phyloP scores from a whole-genome alignment of 2,329 filamentous ascomycete species.

The Endocalyx cinctus region DNA sequence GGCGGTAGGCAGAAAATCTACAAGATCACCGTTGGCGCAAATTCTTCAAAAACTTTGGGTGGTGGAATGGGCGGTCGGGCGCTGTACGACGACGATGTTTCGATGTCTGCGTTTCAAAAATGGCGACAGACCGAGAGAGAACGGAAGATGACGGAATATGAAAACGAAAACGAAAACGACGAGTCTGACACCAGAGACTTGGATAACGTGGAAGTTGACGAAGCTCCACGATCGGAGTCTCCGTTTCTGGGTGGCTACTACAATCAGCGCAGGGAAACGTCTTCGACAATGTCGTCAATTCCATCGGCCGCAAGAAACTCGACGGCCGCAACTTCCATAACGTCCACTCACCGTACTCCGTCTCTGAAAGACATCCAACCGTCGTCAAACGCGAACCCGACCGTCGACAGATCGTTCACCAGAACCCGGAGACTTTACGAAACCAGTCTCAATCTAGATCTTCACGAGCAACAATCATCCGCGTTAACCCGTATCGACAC shows the following conservation, averaged over 20 bases:
- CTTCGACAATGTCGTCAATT: slow-evolving; percentile 72
- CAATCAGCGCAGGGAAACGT: slow-evolving; percentile 76
- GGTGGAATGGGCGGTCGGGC: slow-evolving; percentile 60
- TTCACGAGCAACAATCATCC: slow-evolving; percentile 75
- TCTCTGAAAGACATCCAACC: slow-evolving; percentile 49
- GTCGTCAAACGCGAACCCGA: slow-evolving; percentile 33
- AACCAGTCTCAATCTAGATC: slow-evolving; percentile 71
- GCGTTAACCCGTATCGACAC: slow-evolving; percentile 77
- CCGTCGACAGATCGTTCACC: slow-evolving; percentile 60
- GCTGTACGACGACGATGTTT: slow-evolving; percentile 83
- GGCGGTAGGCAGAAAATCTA: slow-evolving; percentile 95
- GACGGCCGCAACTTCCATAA: slow-evolving; percentile 82
- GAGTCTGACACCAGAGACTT: slow-evolving; percentile 30
- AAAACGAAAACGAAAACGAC: slow-evolving; percentile 33
- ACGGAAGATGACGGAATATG: slow-evolving; percentile 37
- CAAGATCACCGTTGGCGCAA: slow-evolving; percentile 61
- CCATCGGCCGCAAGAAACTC: slow-evolving; percentile 69
- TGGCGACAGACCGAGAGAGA: slow-evolving; percentile 59
- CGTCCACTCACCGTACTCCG: slow-evolving; percentile 59
- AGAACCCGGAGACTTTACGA: slow-evolving; percentile 78
- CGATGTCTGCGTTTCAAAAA: slow-evolving; percentile 77
- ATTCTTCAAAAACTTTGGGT: slow-evolving; percentile 35
- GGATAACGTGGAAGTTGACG: slow-evolving; percentile 13
- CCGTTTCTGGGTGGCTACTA: slow-evolving; percentile 62
- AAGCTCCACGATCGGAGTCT: slow-evolving; percentile 44